Evolutionary conservation across 495 filamentous ascomycete species (phyloP).

Genomic region (Aspergillus sclerotioniger): DNA sequence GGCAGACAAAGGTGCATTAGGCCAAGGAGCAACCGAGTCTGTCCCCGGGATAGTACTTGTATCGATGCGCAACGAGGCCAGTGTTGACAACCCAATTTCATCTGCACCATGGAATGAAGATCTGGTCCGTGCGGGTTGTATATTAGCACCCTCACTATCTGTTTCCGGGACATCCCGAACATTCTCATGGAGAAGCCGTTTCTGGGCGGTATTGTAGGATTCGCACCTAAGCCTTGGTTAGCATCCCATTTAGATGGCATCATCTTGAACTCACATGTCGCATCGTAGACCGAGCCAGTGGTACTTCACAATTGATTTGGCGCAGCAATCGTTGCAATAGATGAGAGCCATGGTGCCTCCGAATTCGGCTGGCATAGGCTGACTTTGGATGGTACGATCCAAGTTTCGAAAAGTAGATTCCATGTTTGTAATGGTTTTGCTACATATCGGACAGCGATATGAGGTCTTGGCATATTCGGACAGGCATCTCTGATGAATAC

Average conservation of each 20-base stretch:
- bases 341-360: conserved; percentile 75
- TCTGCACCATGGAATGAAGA: conserved; percentile 30
- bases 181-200: conserved; percentile 56
- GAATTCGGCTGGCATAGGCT: conserved; percentile 90
- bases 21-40: conserved; percentile 24
- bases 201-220: conserved; percentile 80
- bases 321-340: conserved; percentile 91
- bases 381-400: conserved; percentile 76
- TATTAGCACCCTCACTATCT: conserved; percentile 15
- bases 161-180: conserved; percentile 27
- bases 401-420: conserved; percentile 89
- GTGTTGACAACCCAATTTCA: conserved; percentile 23
- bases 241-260: conserved; percentile 1
- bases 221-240: conserved; percentile 52
- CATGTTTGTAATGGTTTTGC: conserved; percentile 93
- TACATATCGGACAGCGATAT: conserved; percentile 94
- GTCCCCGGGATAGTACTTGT: conserved; percentile 29
- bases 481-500: conserved; percentile 87
- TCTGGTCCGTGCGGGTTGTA: conserved; percentile 23
- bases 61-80: conserved; percentile 32
- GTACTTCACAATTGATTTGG: conserved; percentile 79
- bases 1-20: conserved; percentile 26
- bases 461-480: conserved; percentile 78
- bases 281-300: conserved; percentile 97
- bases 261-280: conserved; percentile 51